Conservation (phyloP, 129 eudicot genomes). For the Lonicera japonica region DNA sequence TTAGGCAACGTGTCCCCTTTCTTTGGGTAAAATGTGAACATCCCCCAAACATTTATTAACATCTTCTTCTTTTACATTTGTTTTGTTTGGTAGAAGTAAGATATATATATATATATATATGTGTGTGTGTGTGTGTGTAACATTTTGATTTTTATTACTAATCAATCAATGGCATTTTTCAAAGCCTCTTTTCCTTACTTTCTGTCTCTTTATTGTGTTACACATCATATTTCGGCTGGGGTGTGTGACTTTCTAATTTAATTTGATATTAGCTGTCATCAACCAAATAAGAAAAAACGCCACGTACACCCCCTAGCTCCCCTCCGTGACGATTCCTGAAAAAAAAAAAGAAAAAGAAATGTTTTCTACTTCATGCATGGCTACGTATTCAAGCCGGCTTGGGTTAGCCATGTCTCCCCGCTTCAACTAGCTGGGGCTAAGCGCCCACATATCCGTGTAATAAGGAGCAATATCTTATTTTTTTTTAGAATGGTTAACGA, state of each 20-base stretch:
- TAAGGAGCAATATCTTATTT: no score
- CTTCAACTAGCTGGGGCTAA: no score
- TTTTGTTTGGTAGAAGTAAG: no score
- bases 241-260: background rate
- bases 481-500: no score
- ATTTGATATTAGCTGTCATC: conserved; percentile 1
- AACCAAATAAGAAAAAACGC: background rate
- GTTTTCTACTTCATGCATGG: conserved; percentile 21
- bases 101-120: background rate
- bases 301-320: background rate
- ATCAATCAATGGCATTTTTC: no score
- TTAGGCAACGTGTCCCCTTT: conserved; percentile 65
- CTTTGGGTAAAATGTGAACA: background rate
- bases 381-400: conserved; percentile 15
- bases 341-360: no score
- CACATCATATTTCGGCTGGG: background rate
- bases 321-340: no score
- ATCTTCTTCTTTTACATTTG: no score
- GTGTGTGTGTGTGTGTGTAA: background rate
- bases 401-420: background rate
- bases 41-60: background rate
- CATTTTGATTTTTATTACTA: no score
- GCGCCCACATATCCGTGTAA: no score
- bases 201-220: no score
- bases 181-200: no score